A percentile compares a stretch with the other conserved stretches of the same genome.
These are phyloP conservation scores for Paramyrothecium sp. DNA, from an alignment of 2,329 filamentous ascomycete species.

Conservation along the genomic window DNA sequence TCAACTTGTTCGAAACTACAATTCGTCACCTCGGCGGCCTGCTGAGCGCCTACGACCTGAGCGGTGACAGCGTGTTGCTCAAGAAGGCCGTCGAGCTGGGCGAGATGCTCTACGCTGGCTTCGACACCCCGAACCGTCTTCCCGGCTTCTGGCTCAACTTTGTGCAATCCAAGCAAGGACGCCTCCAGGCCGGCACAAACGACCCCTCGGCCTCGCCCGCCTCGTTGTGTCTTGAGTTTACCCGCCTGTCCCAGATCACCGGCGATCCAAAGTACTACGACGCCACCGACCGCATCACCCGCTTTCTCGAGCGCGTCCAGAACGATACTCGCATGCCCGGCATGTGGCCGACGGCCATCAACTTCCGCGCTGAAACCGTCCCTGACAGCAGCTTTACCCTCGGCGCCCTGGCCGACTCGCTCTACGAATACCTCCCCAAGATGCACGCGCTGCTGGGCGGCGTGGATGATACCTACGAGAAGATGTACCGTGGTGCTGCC, in stretches of 20 bases:
- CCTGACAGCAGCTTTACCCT: conserved; percentile 45
- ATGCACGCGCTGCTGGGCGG: conserved; percentile 70
- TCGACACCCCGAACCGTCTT: conserved; percentile 66
- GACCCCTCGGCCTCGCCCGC: conserved; percentile 38
- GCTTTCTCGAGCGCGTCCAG: conserved; percentile 54
- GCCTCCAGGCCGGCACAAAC: conserved; percentile 1
- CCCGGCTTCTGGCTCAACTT: conserved; percentile 30
- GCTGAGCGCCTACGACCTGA: conserved; percentile 64
- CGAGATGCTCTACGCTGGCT: conserved; percentile 60
- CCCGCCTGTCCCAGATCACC: conserved; percentile 62
- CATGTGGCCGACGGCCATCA: conserved; percentile 59
- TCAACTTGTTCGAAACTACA: conserved; percentile 67
- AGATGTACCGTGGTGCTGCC: conserved; percentile 55
- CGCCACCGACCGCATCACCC: conserved; percentile 55
- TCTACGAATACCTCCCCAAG: conserved; percentile 87
- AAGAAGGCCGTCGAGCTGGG: conserved; percentile 61
- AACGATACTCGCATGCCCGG: conserved; percentile 55
- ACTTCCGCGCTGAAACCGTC: conserved; percentile 48
- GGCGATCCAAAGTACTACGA: conserved; percentile 61
- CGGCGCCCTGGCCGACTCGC: conserved; percentile 48
- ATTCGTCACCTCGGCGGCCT: conserved; percentile 68
- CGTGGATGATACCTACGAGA: conserved; percentile 49
- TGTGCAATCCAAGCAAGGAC: neutral
- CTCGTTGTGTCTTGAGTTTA: conserved; percentile 61
- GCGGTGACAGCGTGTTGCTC: conserved; percentile 51